Evolutionary conservation across 306 rosid genomes (phyloP), one percentile per base, ranked within the genome.

Genomic region (Lathyrus tuberosus): DNA sequence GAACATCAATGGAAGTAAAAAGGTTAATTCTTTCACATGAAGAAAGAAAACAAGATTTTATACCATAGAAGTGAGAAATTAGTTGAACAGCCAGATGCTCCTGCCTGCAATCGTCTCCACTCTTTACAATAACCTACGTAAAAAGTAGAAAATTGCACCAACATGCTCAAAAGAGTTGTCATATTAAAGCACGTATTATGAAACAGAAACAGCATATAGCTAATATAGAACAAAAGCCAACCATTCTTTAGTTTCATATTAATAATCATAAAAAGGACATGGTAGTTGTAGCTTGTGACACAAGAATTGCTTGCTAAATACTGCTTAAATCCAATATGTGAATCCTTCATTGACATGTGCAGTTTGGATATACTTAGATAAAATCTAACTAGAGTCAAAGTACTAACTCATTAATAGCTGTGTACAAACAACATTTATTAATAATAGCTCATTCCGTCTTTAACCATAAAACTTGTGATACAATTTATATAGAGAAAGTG

Each of bases 81-180:
- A 95, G 99, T 78, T 95, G 99, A 83, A 95, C 99, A 10, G 99
- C 99, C 70, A 95, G 84, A 83, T 95, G 99, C 81, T 95, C 99
- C 83, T 95, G 99, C 86, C 99, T 86, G 84, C 99, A 95, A 86
- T 95, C 99, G 81, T 91, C 97, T 72, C 99, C 99, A 78, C 99
- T 95, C 88, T 95, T 95, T 57, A 95, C 99, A 76, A 95, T 95
- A 67, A 89, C 86, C 99, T 95, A 67, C 54, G 70, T 42, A 11
- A 71, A 60, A 74, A 76, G 31, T 10, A 57, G 73, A n/a, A 81
- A 63, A 53, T 52, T 53, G 57, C 30, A 31, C 70, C 52, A 46
- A 38, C 66, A 51, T 46, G 30, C 74, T 52, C 38, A 69, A 56
- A 81, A 54, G 9, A 76, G 28, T 48, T 15, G 65, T 31, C 20